A percentile compares a stretch with the other conserved stretches of the same genome.
Conservation (phyloP, 2,329 filamentous ascomycete species). For the Huntiella bhutanensis region DNA sequence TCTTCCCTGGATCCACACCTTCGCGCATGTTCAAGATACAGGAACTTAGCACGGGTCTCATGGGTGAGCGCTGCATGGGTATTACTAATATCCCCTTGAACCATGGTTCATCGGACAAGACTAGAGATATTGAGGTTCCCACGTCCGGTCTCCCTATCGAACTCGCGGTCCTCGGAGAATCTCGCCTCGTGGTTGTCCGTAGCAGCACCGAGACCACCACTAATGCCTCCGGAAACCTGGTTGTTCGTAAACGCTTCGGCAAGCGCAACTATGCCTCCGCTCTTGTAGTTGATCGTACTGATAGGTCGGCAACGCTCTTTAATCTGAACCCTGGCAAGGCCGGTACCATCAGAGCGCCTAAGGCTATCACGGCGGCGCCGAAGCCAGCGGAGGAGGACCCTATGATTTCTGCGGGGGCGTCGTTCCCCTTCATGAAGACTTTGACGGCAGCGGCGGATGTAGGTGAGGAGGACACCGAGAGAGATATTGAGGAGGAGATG, state of each 20-base stretch:
- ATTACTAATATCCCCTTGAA: conserved; percentile 23
- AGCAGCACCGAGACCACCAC: conserved; percentile 27
- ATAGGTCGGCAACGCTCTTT: conserved; percentile 25
- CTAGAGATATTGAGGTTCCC: conserved; percentile 15
- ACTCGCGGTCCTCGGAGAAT: conserved; percentile 35
- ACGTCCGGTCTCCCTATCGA: conserved; percentile 28
- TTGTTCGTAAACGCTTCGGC: conserved; percentile 16
- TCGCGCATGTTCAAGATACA: conserved; percentile 36
- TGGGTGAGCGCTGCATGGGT: conserved; percentile 37
- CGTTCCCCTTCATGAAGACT: conserved; percentile 26
- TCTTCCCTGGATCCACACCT: conserved; percentile 36
- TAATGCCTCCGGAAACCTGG: conserved; percentile 21
- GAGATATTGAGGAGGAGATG: conserved; percentile 40
- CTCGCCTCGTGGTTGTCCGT: conserved; percentile 33
- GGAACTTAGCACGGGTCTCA: conserved; percentile 32
- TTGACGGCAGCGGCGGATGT: conserved; percentile 34
- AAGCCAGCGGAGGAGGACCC: conserved; percentile 22
- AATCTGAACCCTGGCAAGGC: conserved; percentile 30
- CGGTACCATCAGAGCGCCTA: conserved; percentile 19
- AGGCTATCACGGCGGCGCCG: conserved; percentile 12
- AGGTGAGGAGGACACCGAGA: conserved; percentile 21
- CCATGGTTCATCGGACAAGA: conserved; percentile 17
- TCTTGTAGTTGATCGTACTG: conserved; percentile 35
- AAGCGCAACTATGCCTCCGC: conserved; percentile 21
- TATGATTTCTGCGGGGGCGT: background rate